These are phyloP conservation scores for Hypoxylon sp. DNA, from an alignment of 2,329 filamentous ascomycete species.

Conservation along the genomic window DNA sequence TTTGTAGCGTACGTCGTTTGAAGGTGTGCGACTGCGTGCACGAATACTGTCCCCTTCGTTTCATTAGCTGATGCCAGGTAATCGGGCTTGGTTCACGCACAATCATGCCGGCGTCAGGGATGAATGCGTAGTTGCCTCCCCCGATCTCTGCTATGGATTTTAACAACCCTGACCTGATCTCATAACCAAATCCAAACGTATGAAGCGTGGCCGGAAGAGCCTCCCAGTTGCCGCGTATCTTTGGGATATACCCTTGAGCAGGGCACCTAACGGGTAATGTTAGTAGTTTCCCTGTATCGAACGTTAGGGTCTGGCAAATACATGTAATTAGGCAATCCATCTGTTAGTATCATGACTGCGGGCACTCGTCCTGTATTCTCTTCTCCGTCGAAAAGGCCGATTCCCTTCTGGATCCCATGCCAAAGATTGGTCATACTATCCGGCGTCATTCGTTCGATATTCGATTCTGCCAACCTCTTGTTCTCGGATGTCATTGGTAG, in stretches of 20 bases:
- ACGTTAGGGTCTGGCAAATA: conserved; percentile 34
- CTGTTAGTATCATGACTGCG: conserved; percentile 68
- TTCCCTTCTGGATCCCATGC: conserved; percentile 68
- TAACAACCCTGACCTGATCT: conserved; percentile 66
- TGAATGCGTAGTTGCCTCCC: conserved; percentile 72
- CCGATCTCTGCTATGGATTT: conserved; percentile 73
- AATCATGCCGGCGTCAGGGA: conserved; percentile 74
- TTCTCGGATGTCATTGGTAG: conserved; percentile 62
- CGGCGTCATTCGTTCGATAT: conserved; percentile 61
- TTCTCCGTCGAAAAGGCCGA: conserved; percentile 61
- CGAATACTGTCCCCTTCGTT: conserved; percentile 69
- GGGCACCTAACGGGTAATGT: conserved; percentile 58
- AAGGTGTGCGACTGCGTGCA: conserved; percentile 73
- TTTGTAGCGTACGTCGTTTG: conserved; percentile 70
- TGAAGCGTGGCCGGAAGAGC: conserved; percentile 63
- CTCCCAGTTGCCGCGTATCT: conserved; percentile 60
- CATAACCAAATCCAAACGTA: conserved; percentile 70
- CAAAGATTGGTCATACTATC: conserved; percentile 68
- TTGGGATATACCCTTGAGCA: conserved; percentile 67
- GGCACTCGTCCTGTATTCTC: conserved; percentile 59
- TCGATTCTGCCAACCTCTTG: conserved; percentile 61
- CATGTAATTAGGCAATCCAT: conserved; percentile 70
- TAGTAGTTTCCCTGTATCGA: conserved; percentile 1
- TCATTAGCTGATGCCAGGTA: conserved; percentile 20
- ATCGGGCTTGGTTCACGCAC: conserved; percentile 48